Evolutionary conservation across 2,329 filamentous ascomycete genomes (phyloP).

Genomic region (Zymoseptoria crescenta): DNA sequence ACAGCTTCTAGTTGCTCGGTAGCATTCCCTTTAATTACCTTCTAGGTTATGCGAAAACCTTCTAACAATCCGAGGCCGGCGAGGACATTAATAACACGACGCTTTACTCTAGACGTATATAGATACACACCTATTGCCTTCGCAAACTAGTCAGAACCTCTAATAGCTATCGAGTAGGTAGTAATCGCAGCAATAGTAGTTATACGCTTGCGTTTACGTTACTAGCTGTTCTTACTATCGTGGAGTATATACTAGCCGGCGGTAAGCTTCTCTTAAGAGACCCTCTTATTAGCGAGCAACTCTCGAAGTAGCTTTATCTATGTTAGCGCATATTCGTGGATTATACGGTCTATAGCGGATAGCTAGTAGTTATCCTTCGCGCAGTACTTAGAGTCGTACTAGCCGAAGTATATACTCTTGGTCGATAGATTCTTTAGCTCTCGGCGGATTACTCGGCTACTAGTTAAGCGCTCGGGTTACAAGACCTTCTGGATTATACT

Average conservation of each 20-base stretch:
- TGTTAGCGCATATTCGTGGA: neutral
- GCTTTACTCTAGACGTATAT: neutral
- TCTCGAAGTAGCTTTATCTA: neutral
- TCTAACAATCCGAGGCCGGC: neutral
- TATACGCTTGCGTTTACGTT: neutral
- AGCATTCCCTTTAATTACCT: neutral
- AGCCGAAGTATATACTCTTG: neutral
- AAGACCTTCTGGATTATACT: neutral
- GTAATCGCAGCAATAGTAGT: neutral
- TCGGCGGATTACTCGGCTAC: neutral
- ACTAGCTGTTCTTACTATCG: neutral
- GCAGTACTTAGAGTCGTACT: neutral
- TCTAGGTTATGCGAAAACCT: neutral
- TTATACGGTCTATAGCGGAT: neutral
- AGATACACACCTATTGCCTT: neutral
- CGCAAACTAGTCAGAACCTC: neutral
- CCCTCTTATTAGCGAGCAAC: neutral
- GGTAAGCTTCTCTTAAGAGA: neutral
- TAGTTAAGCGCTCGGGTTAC: neutral
- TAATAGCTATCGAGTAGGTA: neutral
- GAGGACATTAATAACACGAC: neutral
- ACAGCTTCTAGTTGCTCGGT: neutral
- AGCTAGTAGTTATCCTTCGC: neutral
- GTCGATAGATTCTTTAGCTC: neutral
- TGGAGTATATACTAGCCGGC: neutral